Evolutionary conservation across 2,329 filamentous ascomycete species (phyloP).

Genomic region (Akanthomyces lecanii): DNA sequence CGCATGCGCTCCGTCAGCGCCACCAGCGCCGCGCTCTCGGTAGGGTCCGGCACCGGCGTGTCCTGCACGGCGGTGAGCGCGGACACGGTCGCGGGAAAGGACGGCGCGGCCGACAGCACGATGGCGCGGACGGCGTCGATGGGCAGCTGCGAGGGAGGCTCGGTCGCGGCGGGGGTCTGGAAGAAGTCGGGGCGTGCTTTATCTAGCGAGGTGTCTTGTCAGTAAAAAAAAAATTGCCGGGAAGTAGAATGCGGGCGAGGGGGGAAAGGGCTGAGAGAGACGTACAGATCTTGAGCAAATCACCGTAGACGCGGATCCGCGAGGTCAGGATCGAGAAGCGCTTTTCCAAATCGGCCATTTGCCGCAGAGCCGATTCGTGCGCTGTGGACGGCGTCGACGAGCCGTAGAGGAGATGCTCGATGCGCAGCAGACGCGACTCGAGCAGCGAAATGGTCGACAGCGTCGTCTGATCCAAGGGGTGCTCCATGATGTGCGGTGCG

Average conservation of each 20-base stretch:
- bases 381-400: slow-evolving; percentile 31
- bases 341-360: slow-evolving; percentile 49
- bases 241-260: background rate
- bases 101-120: slow-evolving; percentile 52
- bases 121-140: slow-evolving; percentile 48
- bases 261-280: slow-evolving; percentile 7
- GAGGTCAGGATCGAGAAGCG: slow-evolving; percentile 49
- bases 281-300: slow-evolving; percentile 59
- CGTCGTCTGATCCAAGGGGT: slow-evolving; percentile 47
- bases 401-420: slow-evolving; percentile 57
- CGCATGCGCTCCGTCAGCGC: slow-evolving; percentile 59
- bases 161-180: slow-evolving; percentile 40
- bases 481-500: slow-evolving; percentile 26
- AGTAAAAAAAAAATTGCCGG: too few relatives aligned
- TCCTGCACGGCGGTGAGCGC: slow-evolving; percentile 54
- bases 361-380: slow-evolving; percentile 38
- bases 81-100: slow-evolving; percentile 53
- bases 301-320: slow-evolving; percentile 52
- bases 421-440: slow-evolving; percentile 53
- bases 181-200: slow-evolving; percentile 53
- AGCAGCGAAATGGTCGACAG: slow-evolving; percentile 53
- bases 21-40: slow-evolving; percentile 52
- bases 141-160: slow-evolving; percentile 51
- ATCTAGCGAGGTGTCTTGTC: slow-evolving; percentile 34
- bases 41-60: slow-evolving; percentile 52